Percentiles rank a stretch among this genome's conserved stretches.
Evolutionary conservation across 2,329 filamentous ascomycete species (phyloP).

Genomic region (Sporothrix humicola): DNA sequence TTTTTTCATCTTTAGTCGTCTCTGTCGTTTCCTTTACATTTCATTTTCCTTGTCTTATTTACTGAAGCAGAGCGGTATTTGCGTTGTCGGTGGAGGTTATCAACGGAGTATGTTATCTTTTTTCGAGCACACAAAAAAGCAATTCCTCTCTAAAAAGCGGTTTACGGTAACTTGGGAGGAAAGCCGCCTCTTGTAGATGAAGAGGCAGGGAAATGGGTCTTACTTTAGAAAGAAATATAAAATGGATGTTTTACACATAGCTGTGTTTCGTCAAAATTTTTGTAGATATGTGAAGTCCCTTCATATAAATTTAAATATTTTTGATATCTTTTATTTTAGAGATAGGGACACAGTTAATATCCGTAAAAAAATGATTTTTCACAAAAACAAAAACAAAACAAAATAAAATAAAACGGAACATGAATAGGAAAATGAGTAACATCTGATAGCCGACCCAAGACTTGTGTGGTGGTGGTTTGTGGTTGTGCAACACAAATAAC

Average conservation of each 20-base stretch:
- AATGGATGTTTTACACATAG: neutral
- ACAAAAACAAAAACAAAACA: neutral
- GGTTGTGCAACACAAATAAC: too few species aligned
- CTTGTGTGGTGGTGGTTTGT: too few species aligned
- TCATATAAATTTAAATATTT: too few species aligned
- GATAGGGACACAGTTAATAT: too few species aligned
- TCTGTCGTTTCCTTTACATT: too few species aligned
- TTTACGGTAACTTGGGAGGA: neutral
- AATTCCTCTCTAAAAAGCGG: constrained; percentile 9
- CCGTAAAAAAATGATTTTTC: neutral
- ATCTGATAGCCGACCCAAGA: too few species aligned
- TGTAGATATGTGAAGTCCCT: too few species aligned
- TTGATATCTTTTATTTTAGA: too few species aligned
- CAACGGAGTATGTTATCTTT: neutral
- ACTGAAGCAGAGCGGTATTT: neutral
- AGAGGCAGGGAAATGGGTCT: constrained; percentile 6
- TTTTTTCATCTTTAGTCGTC: neutral
- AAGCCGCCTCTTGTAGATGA: neutral
- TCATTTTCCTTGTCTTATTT: too few species aligned
- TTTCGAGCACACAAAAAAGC: constrained; percentile 4
- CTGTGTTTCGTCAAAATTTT: too few species aligned
- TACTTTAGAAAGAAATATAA: constrained; percentile 5
- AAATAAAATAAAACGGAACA: neutral
- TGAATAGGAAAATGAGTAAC: neutral
- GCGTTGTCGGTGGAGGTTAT: neutral